Base-by-base conservation (phyloP, 768 basidiomycete genomes). In the Tremella mesenterica region DNA sequence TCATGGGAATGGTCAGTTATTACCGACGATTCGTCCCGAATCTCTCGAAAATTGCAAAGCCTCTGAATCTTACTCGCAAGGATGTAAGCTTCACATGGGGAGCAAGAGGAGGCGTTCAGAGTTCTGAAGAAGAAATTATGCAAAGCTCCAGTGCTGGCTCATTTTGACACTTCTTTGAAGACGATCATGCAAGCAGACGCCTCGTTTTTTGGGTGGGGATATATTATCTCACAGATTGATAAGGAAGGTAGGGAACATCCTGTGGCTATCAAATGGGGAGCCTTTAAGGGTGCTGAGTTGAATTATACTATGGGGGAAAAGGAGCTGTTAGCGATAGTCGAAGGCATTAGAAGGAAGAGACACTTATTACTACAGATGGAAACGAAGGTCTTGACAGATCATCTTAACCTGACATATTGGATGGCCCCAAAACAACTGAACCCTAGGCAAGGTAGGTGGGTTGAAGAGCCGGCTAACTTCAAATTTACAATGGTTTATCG, bases 271-370 rank as follows among this genome's bases (percentile, higher is more conserved):
- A 46, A 50, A 31, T 59, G 52, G n/a, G 27, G 61, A 23, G 38
- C 29, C 18, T 50, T 63, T 18, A 58, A 53, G 7, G 26, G 54
- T 0, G 63, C 76, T 0, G 75, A 82, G 59, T 27, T 64, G 0
- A 81, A 81, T 59, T 81, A 81, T 54, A 67, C 78, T 10, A 75
- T 78, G 16, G 74, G 79, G 53, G 60, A 59, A 31, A 49, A 56
- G 43, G 60, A 62, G 33, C 48, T 58, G 14, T 27, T 59, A 16
- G 54, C 60, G 1, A 58, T 62, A 0, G 54, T 58, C 2, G 43
- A 46, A 36, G 49, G 30, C 6, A 50, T 59, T 33, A 39, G 21
- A 26, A 51, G 44, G 30, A 33, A 41, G 6, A 39, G 58, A 28
- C 29, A 31, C 48, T 27, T 54, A 13, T 43, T 49, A 16, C 30